Base-by-base conservation (phyloP, 2,329 filamentous ascomycete species). In the Cercospora janseana region DNA sequence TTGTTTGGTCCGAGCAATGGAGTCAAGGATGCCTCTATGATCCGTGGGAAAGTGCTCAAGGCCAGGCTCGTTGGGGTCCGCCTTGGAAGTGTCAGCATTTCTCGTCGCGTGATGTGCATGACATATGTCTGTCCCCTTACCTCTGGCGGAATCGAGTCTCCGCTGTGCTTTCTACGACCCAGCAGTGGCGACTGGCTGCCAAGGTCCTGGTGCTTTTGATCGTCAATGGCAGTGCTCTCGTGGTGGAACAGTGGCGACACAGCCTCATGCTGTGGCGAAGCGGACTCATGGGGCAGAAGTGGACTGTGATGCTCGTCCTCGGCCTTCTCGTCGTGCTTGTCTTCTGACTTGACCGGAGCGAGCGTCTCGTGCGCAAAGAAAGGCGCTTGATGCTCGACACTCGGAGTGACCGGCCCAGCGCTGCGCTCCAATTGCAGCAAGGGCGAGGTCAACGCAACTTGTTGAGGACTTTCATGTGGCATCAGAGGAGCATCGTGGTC, bases 281-380 rank as follows among this genome's bases (percentile, higher is more conserved):
- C 51, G 46, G 65, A 65, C 54, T 73, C 70, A 29, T 73, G 69
- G 16, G 64, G 62, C 34, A 72, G 57, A 1, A 71, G 61, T 15
- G 69, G 70, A 15, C 61, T 57, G 6, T 59, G 42, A 13, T 52
- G 59, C 24, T 60, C 51, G 15, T 59, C 51, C 10, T 57, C 52
- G n/a, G 54, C 28, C 12, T 53, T 40, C 29, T 57, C 49, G 13
- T 52, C 34, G 20, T 46, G 42, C 6, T 45, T 27, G 6, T 43
- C 26, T 9, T 34, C 32, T 6, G 34, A 37, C 12, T 44, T 24
- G 12, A 49, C 49, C 20, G 54, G 52, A 16, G 46, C 35, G 5
- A 57, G 31, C 8, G 55, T 44, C 50, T 71, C 69, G 46, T 70
- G 66, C 10, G 55, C 51, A 26, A 69, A 64, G 12, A 71, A 47